These are phyloP conservation scores for Eimeria acervulina DNA, from an alignment of 169 alveolate genomes.

Conservation along the genomic window DNA sequence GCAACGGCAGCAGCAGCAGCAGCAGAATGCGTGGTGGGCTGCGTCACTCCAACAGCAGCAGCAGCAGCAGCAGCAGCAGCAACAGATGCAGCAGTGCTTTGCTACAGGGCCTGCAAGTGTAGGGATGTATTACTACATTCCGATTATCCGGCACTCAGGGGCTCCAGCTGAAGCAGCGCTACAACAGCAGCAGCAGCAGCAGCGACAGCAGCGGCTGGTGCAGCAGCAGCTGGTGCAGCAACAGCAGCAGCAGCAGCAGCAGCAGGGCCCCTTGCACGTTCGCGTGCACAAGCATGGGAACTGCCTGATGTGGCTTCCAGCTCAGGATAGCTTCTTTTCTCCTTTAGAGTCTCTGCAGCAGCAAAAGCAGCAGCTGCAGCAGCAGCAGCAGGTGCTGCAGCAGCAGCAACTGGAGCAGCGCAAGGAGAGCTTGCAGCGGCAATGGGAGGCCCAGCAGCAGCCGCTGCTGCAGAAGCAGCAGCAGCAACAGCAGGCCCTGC, in stretches of 20 bases:
- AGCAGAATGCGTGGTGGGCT: neutral
- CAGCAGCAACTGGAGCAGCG: neutral
- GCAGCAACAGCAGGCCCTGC: conserved; percentile 13
- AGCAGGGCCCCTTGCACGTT: conserved; percentile 21
- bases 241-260: conserved; percentile 54
- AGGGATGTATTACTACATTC: neutral
- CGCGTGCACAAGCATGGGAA: conserved; percentile 48
- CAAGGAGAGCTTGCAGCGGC: neutral
- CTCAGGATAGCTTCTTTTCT: neutral
- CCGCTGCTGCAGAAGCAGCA: conserved; percentile 6
- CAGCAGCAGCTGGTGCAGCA: conserved; percentile 63
- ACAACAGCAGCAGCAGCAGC: conserved; percentile 21
- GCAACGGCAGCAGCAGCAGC: conserved; percentile 4
- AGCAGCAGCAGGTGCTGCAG: conserved; percentile 1
- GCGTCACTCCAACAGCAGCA: conserved; percentile 1
- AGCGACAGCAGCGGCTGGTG: conserved; percentile 1
- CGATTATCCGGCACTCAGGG: neutral
- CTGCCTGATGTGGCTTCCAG: conserved; percentile 48
- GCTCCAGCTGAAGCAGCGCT: neutral
- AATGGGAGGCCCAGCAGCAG: neutral
- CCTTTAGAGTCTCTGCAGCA: conserved; percentile 30
- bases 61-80: conserved; percentile 39
- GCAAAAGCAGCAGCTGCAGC: conserved; percentile 28
- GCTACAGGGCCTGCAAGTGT: neutral
- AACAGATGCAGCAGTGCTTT: neutral